A percentile compares a stretch with the other conserved stretches of the same genome.
Evolutionary conservation across 352 stramenopile species (phyloP).

Genomic region (Thraustochytrium sp.): DNA sequence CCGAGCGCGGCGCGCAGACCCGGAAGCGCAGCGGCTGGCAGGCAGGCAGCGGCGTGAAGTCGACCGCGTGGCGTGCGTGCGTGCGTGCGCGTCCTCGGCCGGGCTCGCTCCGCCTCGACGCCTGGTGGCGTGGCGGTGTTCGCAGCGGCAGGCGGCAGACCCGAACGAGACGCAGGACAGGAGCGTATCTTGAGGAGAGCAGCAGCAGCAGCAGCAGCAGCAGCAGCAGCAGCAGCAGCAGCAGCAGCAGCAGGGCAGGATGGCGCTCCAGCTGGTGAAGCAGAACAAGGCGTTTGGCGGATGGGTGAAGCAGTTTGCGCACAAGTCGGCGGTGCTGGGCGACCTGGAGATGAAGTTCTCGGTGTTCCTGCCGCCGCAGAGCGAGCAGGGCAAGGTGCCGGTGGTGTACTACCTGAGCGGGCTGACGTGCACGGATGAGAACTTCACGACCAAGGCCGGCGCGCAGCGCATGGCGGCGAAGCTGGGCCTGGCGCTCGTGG

Average conservation of each 20-base stretch:
- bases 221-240: too few relatives aligned
- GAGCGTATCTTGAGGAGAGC: not conserved
- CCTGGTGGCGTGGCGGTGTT: too few relatives aligned
- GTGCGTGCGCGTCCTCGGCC: too few relatives aligned
- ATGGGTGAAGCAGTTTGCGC: slow-evolving; percentile 70
- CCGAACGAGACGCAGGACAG: not conserved
- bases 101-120: too few relatives aligned
- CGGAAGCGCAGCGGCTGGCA: too few relatives aligned
- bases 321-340: slow-evolving; percentile 64
- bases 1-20: too few relatives aligned
- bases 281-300: slow-evolving; percentile 59
- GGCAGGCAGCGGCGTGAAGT: too few relatives aligned
- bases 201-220: not conserved
- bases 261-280: slow-evolving; percentile 38
- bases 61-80: too few relatives aligned
- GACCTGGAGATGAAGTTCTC: slow-evolving; percentile 82
- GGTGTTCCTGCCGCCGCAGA: slow-evolving; percentile 66
- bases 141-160: too few relatives aligned
- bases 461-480: slow-evolving; percentile 78
- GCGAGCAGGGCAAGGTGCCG: slow-evolving; percentile 51
- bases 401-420: slow-evolving; percentile 89
- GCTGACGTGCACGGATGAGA: slow-evolving; percentile 92
- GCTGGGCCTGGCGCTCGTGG: slow-evolving; percentile 86
- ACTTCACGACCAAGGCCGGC: slow-evolving; percentile 89
- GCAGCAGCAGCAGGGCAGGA: too few relatives aligned